Conservation (phyloP, 345 rosid species). For the Euphorbia lathyris region DNA sequence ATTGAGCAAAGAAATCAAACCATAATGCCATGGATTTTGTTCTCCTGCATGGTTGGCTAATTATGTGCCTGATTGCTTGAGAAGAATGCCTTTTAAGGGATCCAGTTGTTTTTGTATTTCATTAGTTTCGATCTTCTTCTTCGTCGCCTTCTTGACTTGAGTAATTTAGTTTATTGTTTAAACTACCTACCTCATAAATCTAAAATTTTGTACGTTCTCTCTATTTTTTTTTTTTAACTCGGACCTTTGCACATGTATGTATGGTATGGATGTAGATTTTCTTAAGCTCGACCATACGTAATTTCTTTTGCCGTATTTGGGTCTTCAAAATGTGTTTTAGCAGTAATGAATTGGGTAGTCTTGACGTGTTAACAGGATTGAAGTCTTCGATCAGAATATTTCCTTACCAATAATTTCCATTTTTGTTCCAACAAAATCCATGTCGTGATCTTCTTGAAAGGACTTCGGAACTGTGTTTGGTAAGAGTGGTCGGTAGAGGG, state of each 20-base stretch:
- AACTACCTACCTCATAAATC: slow-evolving; percentile 16
- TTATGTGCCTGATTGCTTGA: slow-evolving; percentile 26
- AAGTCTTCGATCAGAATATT: no score
- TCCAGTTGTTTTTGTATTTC: slow-evolving; percentile 34
- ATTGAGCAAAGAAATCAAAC: slow-evolving; percentile 26
- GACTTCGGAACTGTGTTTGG: no score
- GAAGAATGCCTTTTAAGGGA: slow-evolving; percentile 21
- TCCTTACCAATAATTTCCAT: no score
- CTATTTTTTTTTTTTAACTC: no score
- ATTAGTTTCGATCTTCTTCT: slow-evolving; percentile 34
- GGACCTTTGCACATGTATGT: not conserved
- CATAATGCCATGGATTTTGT: slow-evolving; percentile 39
- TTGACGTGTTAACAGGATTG: no score
- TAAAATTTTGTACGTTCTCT: not conserved
- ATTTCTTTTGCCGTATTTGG: not conserved
- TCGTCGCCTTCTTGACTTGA: no score
- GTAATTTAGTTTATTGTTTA: slow-evolving; percentile 23
- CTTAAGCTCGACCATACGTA: not conserved
- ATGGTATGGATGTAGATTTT: no score
- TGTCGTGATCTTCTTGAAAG: no score
- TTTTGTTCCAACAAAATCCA: no score
- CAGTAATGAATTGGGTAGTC: no score
- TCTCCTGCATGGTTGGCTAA: slow-evolving; percentile 32
- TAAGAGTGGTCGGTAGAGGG: no score
- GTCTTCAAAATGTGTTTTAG: no score